Percentiles rank a stretch among this genome's conserved stretches.
These are phyloP conservation scores for Delonix regia DNA, from an alignment of 306 rosid genomes.

Conservation along the genomic window DNA sequence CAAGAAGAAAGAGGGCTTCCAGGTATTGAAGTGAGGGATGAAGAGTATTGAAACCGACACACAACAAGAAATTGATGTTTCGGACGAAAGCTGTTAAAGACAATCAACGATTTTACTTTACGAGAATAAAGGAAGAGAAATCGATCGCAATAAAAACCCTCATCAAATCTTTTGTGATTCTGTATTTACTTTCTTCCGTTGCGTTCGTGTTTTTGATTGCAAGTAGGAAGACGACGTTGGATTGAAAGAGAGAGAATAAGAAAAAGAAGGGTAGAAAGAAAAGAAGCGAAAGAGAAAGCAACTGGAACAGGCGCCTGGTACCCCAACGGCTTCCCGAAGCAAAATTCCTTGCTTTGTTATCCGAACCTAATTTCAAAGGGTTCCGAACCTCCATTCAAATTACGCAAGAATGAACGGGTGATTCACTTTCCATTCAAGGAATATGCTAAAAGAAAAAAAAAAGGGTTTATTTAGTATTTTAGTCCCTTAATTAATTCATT, in stretches of 20 bases:
- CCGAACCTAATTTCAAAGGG: constrained; percentile 32
- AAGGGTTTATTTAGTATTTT: not conserved
- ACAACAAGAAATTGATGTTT: not conserved
- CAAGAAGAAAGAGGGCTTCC: not conserved
- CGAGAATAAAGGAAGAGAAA: not conserved
- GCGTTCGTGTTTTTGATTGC: not conserved
- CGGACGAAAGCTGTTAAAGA: not conserved
- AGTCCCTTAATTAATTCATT: too few species aligned
- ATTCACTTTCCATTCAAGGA: not conserved
- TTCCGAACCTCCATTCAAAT: constrained; percentile 32
- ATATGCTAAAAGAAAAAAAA: not conserved
- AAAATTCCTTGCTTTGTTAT: not conserved
- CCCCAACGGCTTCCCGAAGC: constrained; percentile 62
- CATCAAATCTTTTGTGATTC: not conserved
- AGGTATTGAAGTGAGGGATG: not conserved
- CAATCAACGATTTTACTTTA: not conserved
- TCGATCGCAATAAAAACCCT: not conserved
- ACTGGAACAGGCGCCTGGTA: constrained; percentile 2
- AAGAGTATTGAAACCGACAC: not conserved
- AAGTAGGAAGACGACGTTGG: constrained; percentile 5
- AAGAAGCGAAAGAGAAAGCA: constrained; percentile 18
- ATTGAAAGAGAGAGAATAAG: not conserved
- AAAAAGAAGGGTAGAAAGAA: not conserved
- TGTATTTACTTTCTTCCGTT: not conserved
- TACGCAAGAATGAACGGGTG: too few species aligned